Conservation (phyloP, 148 eudicot species). For the Silene conica region DNA sequence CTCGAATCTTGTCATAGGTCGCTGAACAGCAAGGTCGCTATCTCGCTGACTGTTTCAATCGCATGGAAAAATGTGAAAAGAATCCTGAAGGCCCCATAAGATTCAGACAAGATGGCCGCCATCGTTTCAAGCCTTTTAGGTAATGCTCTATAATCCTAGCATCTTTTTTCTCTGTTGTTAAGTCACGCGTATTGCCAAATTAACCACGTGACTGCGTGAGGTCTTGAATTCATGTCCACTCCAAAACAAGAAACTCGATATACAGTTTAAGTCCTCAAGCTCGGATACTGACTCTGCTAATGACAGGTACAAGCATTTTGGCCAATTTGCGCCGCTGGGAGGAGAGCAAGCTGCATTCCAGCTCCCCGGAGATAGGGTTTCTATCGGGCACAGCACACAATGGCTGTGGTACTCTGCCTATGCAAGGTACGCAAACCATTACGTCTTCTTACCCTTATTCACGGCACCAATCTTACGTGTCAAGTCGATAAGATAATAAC, state of each 20-base stretch:
- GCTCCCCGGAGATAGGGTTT: constrained; percentile 91
- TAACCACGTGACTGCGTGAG: no score
- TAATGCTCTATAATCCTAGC: not conserved
- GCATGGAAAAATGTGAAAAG: constrained; percentile 68
- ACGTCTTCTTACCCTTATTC: not conserved
- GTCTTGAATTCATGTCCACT: no score
- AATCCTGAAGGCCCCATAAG: constrained; percentile 86
- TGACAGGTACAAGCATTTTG: constrained; percentile 71
- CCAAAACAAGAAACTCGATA: no score
- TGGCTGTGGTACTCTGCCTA: constrained; percentile 91
- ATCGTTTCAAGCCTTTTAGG: constrained; percentile 85
- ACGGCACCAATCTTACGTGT: not conserved
- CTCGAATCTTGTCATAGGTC: constrained; percentile 41
- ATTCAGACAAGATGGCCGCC: constrained; percentile 76
- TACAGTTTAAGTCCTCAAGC: not conserved
- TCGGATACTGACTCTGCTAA: not conserved
- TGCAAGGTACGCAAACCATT: constrained; percentile 45
- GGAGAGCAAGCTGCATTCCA: constrained; percentile 94
- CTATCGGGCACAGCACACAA: constrained; percentile 76
- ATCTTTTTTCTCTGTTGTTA: not conserved
- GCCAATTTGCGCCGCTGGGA: constrained; percentile 92
- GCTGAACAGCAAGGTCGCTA: constrained; percentile 87
- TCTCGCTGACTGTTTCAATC: constrained; percentile 81
- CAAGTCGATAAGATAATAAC: not conserved
- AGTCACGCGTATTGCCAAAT: no score